phyloP scores from a whole-genome alignment of 192 early-diverging fungal genomes.

The Entomortierella parvispora region DNA sequence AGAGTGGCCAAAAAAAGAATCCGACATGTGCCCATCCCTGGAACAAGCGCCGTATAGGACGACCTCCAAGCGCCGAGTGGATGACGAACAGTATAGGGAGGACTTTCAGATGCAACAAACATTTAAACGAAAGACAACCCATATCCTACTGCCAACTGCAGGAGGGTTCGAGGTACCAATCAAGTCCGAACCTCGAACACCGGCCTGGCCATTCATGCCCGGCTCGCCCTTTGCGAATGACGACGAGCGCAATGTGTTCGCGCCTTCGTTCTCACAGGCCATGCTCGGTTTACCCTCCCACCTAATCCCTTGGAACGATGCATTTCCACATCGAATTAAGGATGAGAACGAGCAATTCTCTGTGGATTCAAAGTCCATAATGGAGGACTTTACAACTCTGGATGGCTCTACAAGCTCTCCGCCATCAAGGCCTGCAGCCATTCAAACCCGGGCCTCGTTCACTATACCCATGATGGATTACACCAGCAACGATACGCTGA shows the following conservation, averaged over 20 bases:
- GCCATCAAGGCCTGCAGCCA: neutral
- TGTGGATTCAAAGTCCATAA: slow-evolving; percentile 12
- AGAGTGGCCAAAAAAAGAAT: neutral
- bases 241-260: slow-evolving; percentile 21
- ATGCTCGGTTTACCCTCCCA: neutral
- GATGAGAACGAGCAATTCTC: slow-evolving; percentile 13
- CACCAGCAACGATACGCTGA: too few relatives aligned
- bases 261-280: slow-evolving; percentile 22
- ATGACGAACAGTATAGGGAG: slow-evolving; percentile 14
- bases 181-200: slow-evolving; percentile 3
- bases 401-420: slow-evolving; percentile 29
- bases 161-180: neutral
- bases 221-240: slow-evolving; percentile 46
- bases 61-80: slow-evolving; percentile 25
- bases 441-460: neutral
- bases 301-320: slow-evolving; percentile 6
- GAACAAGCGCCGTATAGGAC: neutral
- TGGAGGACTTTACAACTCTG: slow-evolving; percentile 36
- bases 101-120: slow-evolving; percentile 16
- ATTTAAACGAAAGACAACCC: slow-evolving; percentile 38
- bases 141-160: slow-evolving; percentile 8
- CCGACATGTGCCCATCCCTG: too few relatives aligned
- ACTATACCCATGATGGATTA: too few relatives aligned
- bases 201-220: slow-evolving; percentile 41
- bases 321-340: neutral